Conservation (phyloP, 345 rosid species). For the Sonneratia alba region DNA sequence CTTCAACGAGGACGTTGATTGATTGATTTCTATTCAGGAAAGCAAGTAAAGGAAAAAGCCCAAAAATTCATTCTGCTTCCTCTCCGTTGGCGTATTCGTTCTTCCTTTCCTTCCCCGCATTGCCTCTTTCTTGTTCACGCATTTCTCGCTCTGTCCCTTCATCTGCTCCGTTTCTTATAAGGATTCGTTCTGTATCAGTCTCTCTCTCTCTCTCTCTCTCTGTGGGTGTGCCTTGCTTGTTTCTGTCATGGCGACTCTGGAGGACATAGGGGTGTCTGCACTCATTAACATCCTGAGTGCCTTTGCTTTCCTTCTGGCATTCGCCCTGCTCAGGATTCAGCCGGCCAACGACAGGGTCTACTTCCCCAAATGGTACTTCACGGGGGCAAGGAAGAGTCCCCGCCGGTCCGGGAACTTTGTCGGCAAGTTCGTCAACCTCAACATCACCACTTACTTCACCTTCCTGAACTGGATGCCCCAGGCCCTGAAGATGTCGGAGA, state of each 20-base stretch:
- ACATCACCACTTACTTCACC: conserved; percentile 57
- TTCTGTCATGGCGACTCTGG: conserved; percentile 66
- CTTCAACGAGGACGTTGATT: background rate
- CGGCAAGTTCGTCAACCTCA: conserved; percentile 75
- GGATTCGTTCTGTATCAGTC: no score
- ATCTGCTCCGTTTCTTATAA: background rate
- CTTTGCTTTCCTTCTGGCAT: conserved; percentile 71
- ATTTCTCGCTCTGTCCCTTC: background rate
- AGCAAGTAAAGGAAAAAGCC: background rate
- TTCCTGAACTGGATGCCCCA: conserved; percentile 99
- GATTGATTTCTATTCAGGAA: background rate
- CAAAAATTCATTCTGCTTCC: background rate
- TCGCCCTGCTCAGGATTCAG: conserved; percentile 78
- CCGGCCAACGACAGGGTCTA: conserved; percentile 91
- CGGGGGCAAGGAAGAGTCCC: conserved; percentile 65
- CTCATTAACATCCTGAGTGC: conserved; percentile 59
- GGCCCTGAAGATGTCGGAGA: conserved; percentile 79
- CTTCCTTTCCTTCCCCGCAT: background rate
- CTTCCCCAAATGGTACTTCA: conserved; percentile 82
- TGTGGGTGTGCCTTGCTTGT: background rate
- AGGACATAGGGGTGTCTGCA: conserved; percentile 91
- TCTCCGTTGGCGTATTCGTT: background rate
- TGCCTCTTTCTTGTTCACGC: background rate
- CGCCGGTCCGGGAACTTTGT: conserved; percentile 46
- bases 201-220: background rate